phyloP scores from a whole-genome alignment of 192 early-diverging fungal species.

The Coemansia sp. region DNA sequence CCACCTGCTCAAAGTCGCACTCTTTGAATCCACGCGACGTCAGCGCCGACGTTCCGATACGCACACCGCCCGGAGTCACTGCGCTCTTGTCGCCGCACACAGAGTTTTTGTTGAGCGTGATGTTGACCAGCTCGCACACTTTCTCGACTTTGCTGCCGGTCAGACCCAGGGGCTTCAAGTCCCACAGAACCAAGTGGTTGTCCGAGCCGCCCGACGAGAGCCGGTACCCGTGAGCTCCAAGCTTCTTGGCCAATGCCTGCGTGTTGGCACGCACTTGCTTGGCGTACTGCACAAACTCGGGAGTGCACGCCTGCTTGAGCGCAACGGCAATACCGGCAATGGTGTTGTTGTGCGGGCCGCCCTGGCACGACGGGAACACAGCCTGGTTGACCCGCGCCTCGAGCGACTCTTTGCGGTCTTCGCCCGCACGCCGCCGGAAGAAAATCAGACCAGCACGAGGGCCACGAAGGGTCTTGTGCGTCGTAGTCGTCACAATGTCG shows the following conservation, averaged over 20 bases:
- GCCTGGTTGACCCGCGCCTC: conserved; percentile 97
- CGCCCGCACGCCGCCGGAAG: conserved; percentile 79
- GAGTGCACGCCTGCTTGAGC: conserved; percentile 93
- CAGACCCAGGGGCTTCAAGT: conserved; percentile 85
- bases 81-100: conserved; percentile 95
- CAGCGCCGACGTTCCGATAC: conserved; percentile 92
- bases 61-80: conserved; percentile 95
- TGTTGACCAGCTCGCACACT: conserved; percentile 96
- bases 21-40: conserved; percentile 97
- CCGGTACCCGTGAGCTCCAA: conserved; percentile 85
- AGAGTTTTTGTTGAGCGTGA: conserved; percentile 99
- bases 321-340: conserved; percentile 98
- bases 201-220: conserved; percentile 94
- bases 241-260: conserved; percentile 74
- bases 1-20: conserved; percentile 94
- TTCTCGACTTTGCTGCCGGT: conserved; percentile 99
- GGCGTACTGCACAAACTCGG: conserved; percentile 92
- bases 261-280: conserved; percentile 96
- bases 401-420: conserved; percentile 80
- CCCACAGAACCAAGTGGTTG: conserved; percentile 99
- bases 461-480: conserved; percentile 99
- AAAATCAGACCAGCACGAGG: conserved; percentile 99
- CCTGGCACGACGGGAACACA: conserved; percentile 99
- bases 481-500: conserved; percentile 99
- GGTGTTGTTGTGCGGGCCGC: conserved; percentile 99